These are phyloP conservation scores for Wallacemonas sp. DNA, from an alignment of 208 protist species.

Conservation along the genomic window DNA sequence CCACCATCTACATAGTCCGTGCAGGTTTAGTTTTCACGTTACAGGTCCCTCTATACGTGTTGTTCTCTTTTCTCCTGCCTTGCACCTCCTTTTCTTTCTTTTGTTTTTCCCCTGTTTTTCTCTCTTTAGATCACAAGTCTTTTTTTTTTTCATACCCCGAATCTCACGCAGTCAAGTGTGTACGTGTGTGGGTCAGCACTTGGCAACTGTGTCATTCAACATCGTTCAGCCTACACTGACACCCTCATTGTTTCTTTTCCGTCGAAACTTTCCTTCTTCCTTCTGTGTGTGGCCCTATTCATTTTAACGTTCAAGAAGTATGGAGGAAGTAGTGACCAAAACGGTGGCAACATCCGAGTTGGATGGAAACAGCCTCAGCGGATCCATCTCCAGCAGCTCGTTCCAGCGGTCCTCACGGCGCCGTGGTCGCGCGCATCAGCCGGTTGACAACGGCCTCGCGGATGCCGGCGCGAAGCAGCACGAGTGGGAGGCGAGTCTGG, in stretches of 20 bases:
- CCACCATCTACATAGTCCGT: too few species aligned
- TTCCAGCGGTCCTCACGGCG: slow-evolving; percentile 29
- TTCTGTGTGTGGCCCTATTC: neutral
- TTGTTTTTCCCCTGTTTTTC: slow-evolving; percentile 15
- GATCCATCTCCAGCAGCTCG: slow-evolving; percentile 35
- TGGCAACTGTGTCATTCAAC: neutral
- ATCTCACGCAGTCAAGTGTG: too few species aligned
- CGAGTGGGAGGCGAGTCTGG: slow-evolving; percentile 47
- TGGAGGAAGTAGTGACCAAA: neutral
- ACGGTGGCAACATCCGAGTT: too few species aligned
- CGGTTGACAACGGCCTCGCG: neutral
- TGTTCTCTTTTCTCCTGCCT: slow-evolving; percentile 3
- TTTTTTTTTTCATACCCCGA: slow-evolving; percentile 5
- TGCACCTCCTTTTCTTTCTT: neutral
- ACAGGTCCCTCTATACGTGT: too few species aligned
- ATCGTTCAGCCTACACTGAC: neutral
- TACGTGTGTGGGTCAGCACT: too few species aligned
- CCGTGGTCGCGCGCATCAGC: slow-evolving; percentile 19
- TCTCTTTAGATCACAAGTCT: slow-evolving; percentile 13
- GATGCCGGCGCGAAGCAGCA: slow-evolving; percentile 23
- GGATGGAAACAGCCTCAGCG: slow-evolving; percentile 29
- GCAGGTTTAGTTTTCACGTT: too few species aligned
- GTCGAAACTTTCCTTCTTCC: neutral
- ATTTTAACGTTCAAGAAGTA: too few species aligned
- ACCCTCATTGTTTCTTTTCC: slow-evolving; percentile 1